Base-by-base conservation (phyloP, 2,329 filamentous ascomycete genomes). In the Exophiala spinifera region DNA sequence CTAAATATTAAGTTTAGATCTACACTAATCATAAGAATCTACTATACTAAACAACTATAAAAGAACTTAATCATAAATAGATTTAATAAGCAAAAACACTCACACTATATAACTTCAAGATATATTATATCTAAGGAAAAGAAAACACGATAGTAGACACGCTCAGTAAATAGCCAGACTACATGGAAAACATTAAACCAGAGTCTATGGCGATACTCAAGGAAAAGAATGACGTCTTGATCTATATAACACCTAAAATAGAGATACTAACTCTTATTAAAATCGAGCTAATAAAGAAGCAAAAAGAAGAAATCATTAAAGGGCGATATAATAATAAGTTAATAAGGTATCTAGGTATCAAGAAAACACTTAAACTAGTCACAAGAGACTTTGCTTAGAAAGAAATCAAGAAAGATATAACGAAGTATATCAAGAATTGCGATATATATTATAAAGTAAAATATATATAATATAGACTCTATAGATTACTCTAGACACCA, bases 1-100 rank as follows among this genome's bases (percentile, higher is more conserved):
- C 17, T 13, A 42, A 42, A 20, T 1, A 42, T 3, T 42, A n/a
- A n/a, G n/a, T n/a, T n/a, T n/a, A n/a, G n/a, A n/a, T n/a, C n/a
- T n/a, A n/a, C n/a, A n/a, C n/a, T n/a, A 33, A 63, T 46, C 53
- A 61, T 54, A 57, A 55, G 21, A 63, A 56, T 23, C 36, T 63
- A 39, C n/a, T 46, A n/a, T 55, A 62, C 37, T 63, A 54, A 34
- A 63, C 34, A 20, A 50, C 46, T 15, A 46, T 46, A 19, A 42
- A 42, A 42, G 14, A 19, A 19, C 33, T 53, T 23, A 50, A 59
- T 39, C 46, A 49, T 45, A 23, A 34, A 44, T 46, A 56, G 49
- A 43, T 56, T 23, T 11, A 28, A 2, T 21, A 3, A 13, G 34
- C 48, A 14, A 39, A 53, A 47, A 36, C 15, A 3, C 25, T 60